These are phyloP conservation scores for Eucalyptus coolabah DNA, from an alignment of 345 rosid species.

Conservation along the genomic window DNA sequence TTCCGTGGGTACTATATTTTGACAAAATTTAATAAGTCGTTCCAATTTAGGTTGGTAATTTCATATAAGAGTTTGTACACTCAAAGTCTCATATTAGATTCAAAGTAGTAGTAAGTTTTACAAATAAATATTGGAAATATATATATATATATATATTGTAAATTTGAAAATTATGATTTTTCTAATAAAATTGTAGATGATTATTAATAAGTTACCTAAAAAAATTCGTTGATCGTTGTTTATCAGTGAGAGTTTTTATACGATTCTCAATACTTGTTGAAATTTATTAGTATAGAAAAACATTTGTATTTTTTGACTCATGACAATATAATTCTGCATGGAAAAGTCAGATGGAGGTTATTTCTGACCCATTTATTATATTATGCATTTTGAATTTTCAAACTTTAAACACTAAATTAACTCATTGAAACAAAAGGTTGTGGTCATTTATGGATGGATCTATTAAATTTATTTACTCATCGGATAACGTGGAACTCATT, in stretches of 20 bases:
- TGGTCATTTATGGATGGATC: neutral
- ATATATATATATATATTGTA: neutral
- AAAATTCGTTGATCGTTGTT: neutral
- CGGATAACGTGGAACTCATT: neutral
- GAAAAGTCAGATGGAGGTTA: neutral
- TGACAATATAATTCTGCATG: neutral
- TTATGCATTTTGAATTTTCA: neutral
- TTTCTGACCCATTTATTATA: neutral
- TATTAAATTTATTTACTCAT: neutral
- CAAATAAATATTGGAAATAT: neutral
- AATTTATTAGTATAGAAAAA: neutral
- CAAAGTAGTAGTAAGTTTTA: neutral
- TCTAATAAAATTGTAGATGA: neutral
- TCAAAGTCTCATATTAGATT: neutral
- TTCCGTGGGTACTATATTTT: neutral
- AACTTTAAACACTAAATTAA: neutral
- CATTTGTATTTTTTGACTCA: neutral
- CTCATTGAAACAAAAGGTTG: neutral
- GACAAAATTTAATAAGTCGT: neutral
- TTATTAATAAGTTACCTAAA: neutral
- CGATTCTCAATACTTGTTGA: neutral
- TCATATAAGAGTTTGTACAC: neutral
- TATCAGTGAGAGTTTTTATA: neutral
- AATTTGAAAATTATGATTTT: neutral
- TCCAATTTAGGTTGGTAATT: neutral